Evolutionary conservation across 768 basidiomycete species (phyloP).

Genomic region (Hydnum rufescens): DNA sequence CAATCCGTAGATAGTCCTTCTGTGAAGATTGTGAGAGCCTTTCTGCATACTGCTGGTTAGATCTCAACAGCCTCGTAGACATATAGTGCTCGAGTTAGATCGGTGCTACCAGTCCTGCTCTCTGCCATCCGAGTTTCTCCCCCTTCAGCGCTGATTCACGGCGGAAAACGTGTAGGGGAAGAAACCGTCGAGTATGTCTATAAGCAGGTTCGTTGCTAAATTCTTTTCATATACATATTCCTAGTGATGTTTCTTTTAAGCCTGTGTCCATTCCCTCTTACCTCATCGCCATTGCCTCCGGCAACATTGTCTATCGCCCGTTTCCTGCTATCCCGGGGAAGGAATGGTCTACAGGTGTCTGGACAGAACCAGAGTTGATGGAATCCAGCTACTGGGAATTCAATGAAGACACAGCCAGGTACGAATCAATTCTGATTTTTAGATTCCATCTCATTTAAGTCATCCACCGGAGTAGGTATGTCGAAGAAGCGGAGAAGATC

Average conservation of each 20-base stretch:
- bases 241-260: conserved; percentile 21
- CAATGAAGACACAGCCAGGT: conserved; percentile 65
- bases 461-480: conserved; percentile 30
- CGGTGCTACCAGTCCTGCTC: conserved; percentile 64
- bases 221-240: background rate
- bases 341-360: conserved; percentile 66
- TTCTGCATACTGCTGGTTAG: background rate
- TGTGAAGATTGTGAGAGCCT: conserved; percentile 48
- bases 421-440: background rate
- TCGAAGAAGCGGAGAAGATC: conserved; percentile 56
- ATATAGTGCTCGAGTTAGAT: conserved; percentile 61
- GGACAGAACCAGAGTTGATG: conserved; percentile 75
- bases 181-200: conserved; percentile 58
- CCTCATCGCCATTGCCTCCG: conserved; percentile 73
- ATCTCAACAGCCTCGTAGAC: conserved; percentile 25
- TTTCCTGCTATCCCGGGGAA: conserved; percentile 35
- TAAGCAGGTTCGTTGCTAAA: conserved; percentile 35
- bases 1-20: conserved; percentile 51
- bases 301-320: conserved; percentile 44
- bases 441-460: background rate
- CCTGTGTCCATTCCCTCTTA: conserved; percentile 75
- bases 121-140: conserved; percentile 74
- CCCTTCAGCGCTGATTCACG: conserved; percentile 40
- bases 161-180: conserved; percentile 50
- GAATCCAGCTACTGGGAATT: conserved; percentile 74